Evolutionary conservation across 169 alveolate genomes (phyloP), one percentile per base, ranked within the genome.

Genomic region (Cryptosporidium meleagridis): DNA sequence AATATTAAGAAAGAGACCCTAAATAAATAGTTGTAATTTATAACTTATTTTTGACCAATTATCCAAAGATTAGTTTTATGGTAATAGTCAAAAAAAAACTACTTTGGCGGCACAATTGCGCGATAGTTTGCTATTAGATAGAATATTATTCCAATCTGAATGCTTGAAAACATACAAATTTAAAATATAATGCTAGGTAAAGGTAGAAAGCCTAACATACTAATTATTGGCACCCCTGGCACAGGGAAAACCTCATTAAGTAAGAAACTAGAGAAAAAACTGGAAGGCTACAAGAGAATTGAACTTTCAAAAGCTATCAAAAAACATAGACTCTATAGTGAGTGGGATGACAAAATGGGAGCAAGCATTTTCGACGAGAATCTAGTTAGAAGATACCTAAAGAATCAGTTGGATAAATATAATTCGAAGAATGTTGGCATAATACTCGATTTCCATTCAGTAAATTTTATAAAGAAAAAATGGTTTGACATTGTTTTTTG

Each of bases 221-320:
- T 93, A 51, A 91, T 93, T 41, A 91, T 93, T 23, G 96, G 96
- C 1, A 93, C 96, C 35, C 96, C 95, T n/a, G 96, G 95, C 21
- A 92, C 92, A 51, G 96, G 96, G 2, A 93, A 93, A 91, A 93
- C 96, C 18, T 85, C 93, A 18, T 87, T 93, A 71, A 35, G 92
- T 4, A 89, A 70, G 10, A 86, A 91, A n/a, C 52, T 93, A 8
- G 91, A 51, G 35, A 93, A 92, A 69, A 85, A 71, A 70, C 72
- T 91, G 31, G 68, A 68, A 45, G 93, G 91, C 18, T 91, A 91
- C 58, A 73, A 86, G 73, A 62, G 91, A 70, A 92, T 93, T 68
- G 91, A 91, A 72, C 68, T 93, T 68, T 92, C 94, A 18, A 86
- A 91, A 69, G 85, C 91, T 33, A 91, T 93, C 7, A 86, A 75